Base-by-base conservation (phyloP, 2,329 filamentous ascomycete genomes). In the Aspergillus texensis region DNA sequence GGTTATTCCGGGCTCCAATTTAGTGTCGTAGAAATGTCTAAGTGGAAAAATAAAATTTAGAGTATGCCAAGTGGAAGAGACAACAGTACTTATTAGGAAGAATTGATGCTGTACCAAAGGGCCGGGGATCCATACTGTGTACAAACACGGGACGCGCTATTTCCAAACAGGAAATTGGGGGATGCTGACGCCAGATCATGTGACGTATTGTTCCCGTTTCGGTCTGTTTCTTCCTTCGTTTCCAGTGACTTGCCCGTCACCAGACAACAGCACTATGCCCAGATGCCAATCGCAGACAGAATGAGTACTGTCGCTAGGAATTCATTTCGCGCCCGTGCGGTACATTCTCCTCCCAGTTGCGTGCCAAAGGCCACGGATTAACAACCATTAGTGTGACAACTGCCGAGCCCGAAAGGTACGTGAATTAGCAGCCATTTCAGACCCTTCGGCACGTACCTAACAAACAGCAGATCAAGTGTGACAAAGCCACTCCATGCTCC, bases 401-500 rank as follows among this genome's bases (percentile, higher is more conserved):
- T 73, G 71, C 60, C 70, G 71, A 50, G 48, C 68, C 28, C 66
- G 71, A 48, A 73, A 73, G 69, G 71, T 73, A 65, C 10, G 30
- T 28, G 43, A 11, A 24, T 61, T 30, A 19, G 6, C 16, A 11
- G 11, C n/a, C n/a, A 3, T 39, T 12, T 19, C 11, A 24, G 32
- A 1, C n/a, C 39, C 30, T 24, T 9, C n/a, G 3, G 3, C 9
- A 43, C 41, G 12, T 5, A 26, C 14, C 53, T 57, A 34, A 65
- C 30, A 12, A 6, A 2, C 19, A 19, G 12, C 26, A 70, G 70
- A 69, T 70, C 48, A 69, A 69, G 64, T 71, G 70, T 57, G 67
- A 71, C 62, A 71, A 71, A 41, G 39, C 45, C 11, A 48, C 50
- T n/a, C 70, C 70, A 21, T 71, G 70, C n/a, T 71, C 70, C 14